Evolutionary conservation across 2,329 filamentous ascomycete species (phyloP).

Genomic region (Neofusicoccum sp.): DNA sequence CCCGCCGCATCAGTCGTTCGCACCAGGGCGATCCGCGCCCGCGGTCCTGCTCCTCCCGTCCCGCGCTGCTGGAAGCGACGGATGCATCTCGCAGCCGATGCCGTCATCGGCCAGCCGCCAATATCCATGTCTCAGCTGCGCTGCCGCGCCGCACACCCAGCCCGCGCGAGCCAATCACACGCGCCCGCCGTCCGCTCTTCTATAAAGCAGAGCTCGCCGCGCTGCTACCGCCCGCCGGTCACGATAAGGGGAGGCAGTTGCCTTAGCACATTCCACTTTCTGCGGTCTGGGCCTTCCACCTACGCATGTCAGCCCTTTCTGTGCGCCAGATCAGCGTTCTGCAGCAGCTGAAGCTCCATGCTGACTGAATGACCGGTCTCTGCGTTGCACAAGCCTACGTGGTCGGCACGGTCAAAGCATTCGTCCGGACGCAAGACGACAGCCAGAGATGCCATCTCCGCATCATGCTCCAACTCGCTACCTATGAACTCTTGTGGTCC

Average conservation of each 20-base stretch:
- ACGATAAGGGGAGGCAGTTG: background rate
- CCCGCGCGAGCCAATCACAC: background rate
- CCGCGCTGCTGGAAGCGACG: background rate
- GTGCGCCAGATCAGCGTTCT: background rate
- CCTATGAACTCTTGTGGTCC: too few species aligned
- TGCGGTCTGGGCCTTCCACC: background rate
- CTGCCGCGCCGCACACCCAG: background rate
- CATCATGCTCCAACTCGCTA: too few species aligned
- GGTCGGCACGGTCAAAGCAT: too few species aligned
- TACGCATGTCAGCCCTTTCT: background rate
- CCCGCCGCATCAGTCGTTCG: background rate
- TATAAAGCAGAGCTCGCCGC: background rate
- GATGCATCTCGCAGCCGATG: slow-evolving; percentile 1
- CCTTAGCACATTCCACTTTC: background rate
- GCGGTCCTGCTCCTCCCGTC: slow-evolving; percentile 3
- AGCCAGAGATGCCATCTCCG: too few species aligned
- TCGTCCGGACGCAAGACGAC: too few species aligned
- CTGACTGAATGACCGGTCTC: background rate
- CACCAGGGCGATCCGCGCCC: background rate
- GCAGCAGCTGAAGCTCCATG: background rate
- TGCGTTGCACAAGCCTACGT: background rate
- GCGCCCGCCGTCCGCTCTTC: background rate
- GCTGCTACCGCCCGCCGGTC: background rate
- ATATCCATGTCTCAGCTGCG: too few species aligned
- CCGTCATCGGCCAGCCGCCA: background rate